Conservation (phyloP, 305 asterid species). For the Fraxinus latifolia region DNA sequence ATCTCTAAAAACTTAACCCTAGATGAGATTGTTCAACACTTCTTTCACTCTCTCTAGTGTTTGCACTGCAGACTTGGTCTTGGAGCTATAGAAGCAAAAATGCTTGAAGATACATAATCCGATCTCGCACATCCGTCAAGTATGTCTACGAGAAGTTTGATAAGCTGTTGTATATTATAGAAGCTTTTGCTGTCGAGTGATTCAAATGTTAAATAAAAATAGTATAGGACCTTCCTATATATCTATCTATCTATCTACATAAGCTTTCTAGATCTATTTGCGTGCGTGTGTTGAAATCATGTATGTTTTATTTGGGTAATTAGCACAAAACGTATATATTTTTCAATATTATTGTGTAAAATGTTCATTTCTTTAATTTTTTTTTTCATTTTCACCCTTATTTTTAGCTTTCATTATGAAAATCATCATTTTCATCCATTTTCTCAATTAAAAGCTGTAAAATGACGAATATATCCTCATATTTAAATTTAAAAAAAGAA, state of each 20-base stretch:
- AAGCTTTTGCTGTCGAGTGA: background rate
- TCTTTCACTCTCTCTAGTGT: background rate
- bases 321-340: no score
- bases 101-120: background rate
- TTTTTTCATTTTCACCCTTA: no score
- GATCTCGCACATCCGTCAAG: background rate
- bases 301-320: background rate
- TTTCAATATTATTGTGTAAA: no score
- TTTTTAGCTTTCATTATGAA: no score
- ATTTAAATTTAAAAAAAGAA: no score
- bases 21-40: background rate
- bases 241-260: background rate
- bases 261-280: background rate
- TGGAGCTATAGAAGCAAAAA: slow-evolving; percentile 34
- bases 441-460: no score
- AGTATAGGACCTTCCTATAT: background rate
- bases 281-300: background rate
- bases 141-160: background rate
- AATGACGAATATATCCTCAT: no score
- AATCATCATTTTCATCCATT: no score
- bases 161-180: background rate
- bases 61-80: slow-evolving; percentile 34
- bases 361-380: no score
- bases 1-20: background rate
- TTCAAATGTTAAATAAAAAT: slow-evolving; percentile 4